Evolutionary conservation across 805 yeast species (phyloP).

Genomic region (Myxozyma melibiosi): DNA sequence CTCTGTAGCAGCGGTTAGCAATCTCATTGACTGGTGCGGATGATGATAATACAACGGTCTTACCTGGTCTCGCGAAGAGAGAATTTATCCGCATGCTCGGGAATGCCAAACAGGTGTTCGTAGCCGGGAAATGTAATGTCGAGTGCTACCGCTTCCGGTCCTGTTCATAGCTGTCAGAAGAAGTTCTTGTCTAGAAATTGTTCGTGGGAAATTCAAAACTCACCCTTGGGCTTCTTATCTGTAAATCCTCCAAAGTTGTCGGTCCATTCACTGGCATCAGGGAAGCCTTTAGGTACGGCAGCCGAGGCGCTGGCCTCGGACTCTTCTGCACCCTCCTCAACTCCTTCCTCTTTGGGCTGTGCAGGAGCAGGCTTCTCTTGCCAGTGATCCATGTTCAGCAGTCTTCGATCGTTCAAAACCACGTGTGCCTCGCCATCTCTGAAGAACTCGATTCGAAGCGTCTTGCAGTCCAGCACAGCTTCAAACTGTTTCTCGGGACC

Average conservation of each 20-base stretch:
- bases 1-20: constrained; percentile 23
- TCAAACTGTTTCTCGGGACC: constrained; percentile 47
- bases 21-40: background rate
- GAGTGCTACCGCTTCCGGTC: constrained; percentile 83
- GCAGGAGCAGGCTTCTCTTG: constrained; percentile 48
- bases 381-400: constrained; percentile 82
- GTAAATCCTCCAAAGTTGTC: constrained; percentile 70
- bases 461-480: constrained; percentile 49
- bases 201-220: background rate
- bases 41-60: constrained; percentile 6
- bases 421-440: constrained; percentile 53
- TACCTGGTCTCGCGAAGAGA: constrained; percentile 67
- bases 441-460: constrained; percentile 55
- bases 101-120: constrained; percentile 82
- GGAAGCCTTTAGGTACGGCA: constrained; percentile 54
- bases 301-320: constrained; percentile 37
- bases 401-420: constrained; percentile 65
- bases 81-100: constrained; percentile 89
- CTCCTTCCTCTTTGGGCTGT: background rate
- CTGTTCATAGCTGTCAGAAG: constrained; percentile 35
- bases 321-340: constrained; percentile 37
- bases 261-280: constrained; percentile 63
- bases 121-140: constrained; percentile 70
- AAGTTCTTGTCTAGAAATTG: background rate
- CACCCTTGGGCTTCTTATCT: constrained; percentile 72